Evolutionary conservation across 495 filamentous ascomycete genomes (phyloP).

Genomic region (Penicillium paradoxum): DNA sequence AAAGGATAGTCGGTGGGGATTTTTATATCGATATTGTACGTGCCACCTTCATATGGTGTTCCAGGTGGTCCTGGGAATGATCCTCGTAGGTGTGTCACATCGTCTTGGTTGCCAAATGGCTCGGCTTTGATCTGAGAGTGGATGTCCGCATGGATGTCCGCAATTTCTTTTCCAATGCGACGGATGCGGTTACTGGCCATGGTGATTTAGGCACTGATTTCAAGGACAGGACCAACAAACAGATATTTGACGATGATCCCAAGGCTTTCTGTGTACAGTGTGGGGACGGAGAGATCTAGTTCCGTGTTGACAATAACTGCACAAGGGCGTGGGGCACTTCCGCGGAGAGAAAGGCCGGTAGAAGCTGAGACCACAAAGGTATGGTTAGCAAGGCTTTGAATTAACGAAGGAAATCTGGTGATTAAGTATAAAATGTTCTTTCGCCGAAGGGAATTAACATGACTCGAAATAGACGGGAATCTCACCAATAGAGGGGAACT

Average conservation of each 20-base stretch:
- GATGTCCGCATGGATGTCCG: conserved; percentile 75
- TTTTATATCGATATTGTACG: conserved; percentile 74
- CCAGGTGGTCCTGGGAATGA: conserved; percentile 83
- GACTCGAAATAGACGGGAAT: neutral
- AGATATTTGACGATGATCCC: neutral
- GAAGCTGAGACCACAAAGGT: neutral
- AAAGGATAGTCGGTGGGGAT: conserved; percentile 93
- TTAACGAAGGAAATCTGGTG: neutral
- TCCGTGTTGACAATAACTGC: neutral
- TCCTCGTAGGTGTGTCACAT: conserved; percentile 81
- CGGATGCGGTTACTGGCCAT: conserved; percentile 79
- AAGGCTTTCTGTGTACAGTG: neutral
- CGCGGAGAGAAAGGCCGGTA: neutral
- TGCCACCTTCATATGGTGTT: conserved; percentile 90
- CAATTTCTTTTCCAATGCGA: conserved; percentile 86
- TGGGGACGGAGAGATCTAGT: neutral
- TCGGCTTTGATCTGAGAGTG: conserved; percentile 68
- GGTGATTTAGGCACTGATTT: neutral
- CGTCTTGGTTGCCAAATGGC: conserved; percentile 56
- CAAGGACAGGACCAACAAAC: too few species aligned
- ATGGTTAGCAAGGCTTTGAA: neutral
- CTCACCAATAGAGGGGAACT: conserved; percentile 23
- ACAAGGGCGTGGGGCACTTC: neutral
- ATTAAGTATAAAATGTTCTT: neutral
- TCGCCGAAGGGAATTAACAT: neutral